Base-by-base conservation (phyloP, 805 yeast species). In the Pichia scutulata region DNA sequence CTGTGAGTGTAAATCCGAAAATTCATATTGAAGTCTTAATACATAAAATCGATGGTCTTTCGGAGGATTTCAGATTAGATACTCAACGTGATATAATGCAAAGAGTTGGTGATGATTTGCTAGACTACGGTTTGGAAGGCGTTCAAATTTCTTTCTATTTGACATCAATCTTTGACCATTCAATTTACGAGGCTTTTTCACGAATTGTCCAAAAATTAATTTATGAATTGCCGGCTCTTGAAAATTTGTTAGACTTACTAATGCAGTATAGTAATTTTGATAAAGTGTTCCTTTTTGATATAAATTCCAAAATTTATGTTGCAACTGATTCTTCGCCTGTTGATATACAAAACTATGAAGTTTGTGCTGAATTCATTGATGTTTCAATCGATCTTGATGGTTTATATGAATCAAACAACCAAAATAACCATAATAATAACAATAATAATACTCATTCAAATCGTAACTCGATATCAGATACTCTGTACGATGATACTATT, bases 71-170 rank as follows among this genome's bases (percentile, higher is more conserved):
- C 65, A 76, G 96, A 53, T 75, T 89, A 47, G 99, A 93, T 65
- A 93, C 97, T 12, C 97, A 90, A 64, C 77, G 98, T 62, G 98
- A 93, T 63, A 93, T 93, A 49, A 89, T 89, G 88, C 97, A 90
- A 65, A 74, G 98, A 57, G 89, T 92, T 0, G 95, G 95, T 12
- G 98, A 93, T 67, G 97, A 90, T 63, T 73, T 93, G 39, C 72
- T 86, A 51, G 98, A 90, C 62, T 77, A 86, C 56, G 97, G 97
- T 0, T 71, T 90, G 33, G 96, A 89, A 60, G 95, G 93, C 22
- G 95, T 89, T 18, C 93, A 89, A 62, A 86, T 92, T 2, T 82
- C 92, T 4, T 93, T 89, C 66, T 93, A 93, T 66, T 73, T 89
- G 59, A 93, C 99, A 1, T 86, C 96, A 1, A 92, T 93, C 42